Percentiles rank a stretch among this genome's conserved stretches.
These are phyloP conservation scores for Parmales sp. DNA, from an alignment of 108 stramenopile species.

Conservation along the genomic window DNA sequence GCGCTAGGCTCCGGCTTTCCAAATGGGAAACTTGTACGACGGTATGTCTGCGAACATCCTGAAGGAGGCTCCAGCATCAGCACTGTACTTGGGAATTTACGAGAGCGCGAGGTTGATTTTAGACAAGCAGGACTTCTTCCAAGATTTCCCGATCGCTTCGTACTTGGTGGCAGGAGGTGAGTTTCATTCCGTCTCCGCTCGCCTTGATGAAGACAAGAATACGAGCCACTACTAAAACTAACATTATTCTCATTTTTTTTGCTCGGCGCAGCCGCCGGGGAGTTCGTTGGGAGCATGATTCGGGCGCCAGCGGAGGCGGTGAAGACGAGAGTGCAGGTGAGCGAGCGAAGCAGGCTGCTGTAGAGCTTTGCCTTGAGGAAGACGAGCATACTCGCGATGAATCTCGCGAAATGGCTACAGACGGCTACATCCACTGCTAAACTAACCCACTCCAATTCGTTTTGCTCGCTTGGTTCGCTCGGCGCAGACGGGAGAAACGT, in stretches of 20 bases:
- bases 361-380: background rate
- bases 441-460: background rate
- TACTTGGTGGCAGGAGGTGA: constrained; percentile 32
- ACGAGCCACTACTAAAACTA: too few species aligned
- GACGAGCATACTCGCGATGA: too few species aligned
- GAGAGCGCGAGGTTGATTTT: constrained; percentile 15
- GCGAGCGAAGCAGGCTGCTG: background rate
- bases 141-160: constrained; percentile 16
- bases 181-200: too few species aligned
- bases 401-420: too few species aligned
- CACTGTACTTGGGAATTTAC: constrained; percentile 32
- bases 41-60: background rate
- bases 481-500: constrained; percentile 8
- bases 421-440: too few species aligned
- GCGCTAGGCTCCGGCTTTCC: background rate
- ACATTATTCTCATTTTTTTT: too few species aligned
- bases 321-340: constrained; percentile 16
- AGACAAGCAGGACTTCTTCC: constrained; percentile 4
- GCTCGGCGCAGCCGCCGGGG: constrained; percentile 31
- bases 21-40: background rate
- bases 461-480: background rate
- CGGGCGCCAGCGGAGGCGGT: constrained; percentile 34
- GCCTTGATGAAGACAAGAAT: too few species aligned
- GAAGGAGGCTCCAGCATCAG: constrained; percentile 34
- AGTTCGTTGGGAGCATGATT: constrained; percentile 22